Conservation (phyloP, 116 monocot genomes). For the Cymodocea nodosa region DNA sequence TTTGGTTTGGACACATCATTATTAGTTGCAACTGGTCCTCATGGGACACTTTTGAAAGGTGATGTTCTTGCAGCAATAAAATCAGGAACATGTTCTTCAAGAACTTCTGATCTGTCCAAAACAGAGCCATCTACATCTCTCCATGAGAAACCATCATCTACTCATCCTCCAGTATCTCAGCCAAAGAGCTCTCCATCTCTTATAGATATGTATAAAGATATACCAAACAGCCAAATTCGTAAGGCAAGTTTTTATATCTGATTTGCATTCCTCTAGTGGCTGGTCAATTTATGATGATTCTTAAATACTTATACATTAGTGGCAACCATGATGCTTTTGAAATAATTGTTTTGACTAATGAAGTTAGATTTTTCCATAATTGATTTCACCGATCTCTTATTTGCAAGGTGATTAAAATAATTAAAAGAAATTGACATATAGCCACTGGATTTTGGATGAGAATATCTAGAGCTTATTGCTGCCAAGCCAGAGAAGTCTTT, state of each 20-base stretch:
- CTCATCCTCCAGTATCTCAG: constrained; percentile 10
- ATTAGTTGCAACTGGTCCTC: constrained; percentile 80
- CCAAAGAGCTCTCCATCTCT: constrained; percentile 4
- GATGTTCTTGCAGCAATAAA: constrained; percentile 73
- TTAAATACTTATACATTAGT: too few species aligned
- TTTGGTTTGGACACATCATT: constrained; percentile 67
- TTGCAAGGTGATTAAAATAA: too few species aligned
- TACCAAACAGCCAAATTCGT: constrained; percentile 83
- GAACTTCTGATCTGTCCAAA: constrained; percentile 19
- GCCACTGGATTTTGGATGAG: too few species aligned
- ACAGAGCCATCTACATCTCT: constrained; percentile 20
- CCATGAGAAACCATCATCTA: constrained; percentile 11
- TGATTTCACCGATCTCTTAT: too few species aligned
- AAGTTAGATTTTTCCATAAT: too few species aligned
- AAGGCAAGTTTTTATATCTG: constrained; percentile 39
- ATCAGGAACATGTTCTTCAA: constrained; percentile 31
- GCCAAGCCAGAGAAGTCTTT: too few species aligned
- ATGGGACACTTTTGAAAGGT: constrained; percentile 86
- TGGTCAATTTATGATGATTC: too few species aligned
- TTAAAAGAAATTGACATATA: too few species aligned
- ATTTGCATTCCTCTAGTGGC: not conserved
- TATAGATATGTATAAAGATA: constrained; percentile 49
- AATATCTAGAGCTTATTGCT: too few species aligned
- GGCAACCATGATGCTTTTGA: too few species aligned
- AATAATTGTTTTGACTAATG: too few species aligned